Evolutionary conservation across 2,329 filamentous ascomycete species (phyloP).

Genomic region (Incumbomyces lentus): DNA sequence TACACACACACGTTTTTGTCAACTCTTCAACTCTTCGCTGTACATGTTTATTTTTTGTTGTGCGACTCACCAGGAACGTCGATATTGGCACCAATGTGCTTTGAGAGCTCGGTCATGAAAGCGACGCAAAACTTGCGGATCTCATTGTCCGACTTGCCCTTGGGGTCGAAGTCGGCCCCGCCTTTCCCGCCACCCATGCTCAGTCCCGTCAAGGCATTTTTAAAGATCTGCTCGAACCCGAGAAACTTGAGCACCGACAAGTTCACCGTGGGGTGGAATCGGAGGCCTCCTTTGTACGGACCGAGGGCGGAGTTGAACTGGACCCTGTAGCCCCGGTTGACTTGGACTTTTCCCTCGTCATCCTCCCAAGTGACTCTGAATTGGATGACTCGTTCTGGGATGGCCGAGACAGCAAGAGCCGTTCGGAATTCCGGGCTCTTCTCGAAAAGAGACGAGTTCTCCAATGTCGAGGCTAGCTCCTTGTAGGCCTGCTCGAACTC

Average conservation of each 20-base stretch:
- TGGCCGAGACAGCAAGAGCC: constrained; percentile 74
- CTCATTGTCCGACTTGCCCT: constrained; percentile 95
- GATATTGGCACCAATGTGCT: constrained; percentile 91
- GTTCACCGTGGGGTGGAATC: constrained; percentile 74
- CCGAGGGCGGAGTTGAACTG: constrained; percentile 98
- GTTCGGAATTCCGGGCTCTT: constrained; percentile 91
- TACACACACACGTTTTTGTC: constrained; percentile 3
- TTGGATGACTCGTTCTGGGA: constrained; percentile 92
- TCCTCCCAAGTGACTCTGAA: constrained; percentile 97
- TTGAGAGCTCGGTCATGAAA: constrained; percentile 92
- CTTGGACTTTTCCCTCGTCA: constrained; percentile 76
- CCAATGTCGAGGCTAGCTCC: constrained; percentile 89
- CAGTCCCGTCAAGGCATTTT: constrained; percentile 93
- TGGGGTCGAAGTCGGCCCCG: constrained; percentile 96
- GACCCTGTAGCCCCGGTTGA: constrained; percentile 91
- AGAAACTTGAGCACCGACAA: constrained; percentile 81
- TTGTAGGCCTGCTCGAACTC: constrained; percentile 99
- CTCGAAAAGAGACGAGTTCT: constrained; percentile 85
- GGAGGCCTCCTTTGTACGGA: constrained; percentile 94
- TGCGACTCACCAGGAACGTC: constrained; percentile 58
- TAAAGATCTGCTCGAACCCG: constrained; percentile 99
- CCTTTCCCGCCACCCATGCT: constrained; percentile 97
- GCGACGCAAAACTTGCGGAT: constrained; percentile 93
- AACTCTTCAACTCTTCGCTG: constrained; percentile 6
- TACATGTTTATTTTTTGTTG: not conserved